Conservation (phyloP, 768 basidiomycete species). For the Chalciporus piperatus region DNA sequence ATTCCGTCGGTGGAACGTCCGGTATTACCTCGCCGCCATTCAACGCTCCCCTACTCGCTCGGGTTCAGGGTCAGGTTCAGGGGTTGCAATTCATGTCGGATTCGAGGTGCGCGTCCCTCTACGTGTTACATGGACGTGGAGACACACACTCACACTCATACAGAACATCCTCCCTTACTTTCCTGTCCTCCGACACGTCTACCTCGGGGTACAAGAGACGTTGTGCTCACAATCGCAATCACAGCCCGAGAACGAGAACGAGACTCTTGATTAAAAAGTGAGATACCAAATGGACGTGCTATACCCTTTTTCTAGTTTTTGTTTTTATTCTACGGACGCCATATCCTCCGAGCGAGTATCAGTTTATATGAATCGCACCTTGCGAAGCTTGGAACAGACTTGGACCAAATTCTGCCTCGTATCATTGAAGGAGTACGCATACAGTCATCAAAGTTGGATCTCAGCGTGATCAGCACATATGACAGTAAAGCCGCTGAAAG, state of each 20-base stretch:
- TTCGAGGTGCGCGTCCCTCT: constrained; percentile 49
- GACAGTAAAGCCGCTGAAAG: too few species aligned
- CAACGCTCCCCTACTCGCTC: constrained; percentile 14
- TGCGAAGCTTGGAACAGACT: too few species aligned
- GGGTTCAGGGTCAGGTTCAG: constrained; percentile 3
- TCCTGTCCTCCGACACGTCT: constrained; percentile 56
- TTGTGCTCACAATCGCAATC: constrained; percentile 24
- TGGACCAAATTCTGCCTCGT: too few species aligned
- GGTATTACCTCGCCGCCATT: constrained; percentile 61
- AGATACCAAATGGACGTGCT: too few species aligned
- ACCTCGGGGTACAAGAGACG: constrained; percentile 54
- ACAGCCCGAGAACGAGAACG: background rate
- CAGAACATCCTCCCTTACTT: constrained; percentile 68
- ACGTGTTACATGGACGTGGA: background rate
- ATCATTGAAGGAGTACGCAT: too few species aligned
- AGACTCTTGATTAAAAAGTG: background rate
- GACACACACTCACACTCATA: background rate
- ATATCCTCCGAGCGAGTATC: too few species aligned
- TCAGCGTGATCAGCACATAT: too few species aligned
- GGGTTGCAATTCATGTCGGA: constrained; percentile 47
- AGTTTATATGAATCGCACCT: too few species aligned
- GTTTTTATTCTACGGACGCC: too few species aligned
- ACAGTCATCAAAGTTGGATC: too few species aligned
- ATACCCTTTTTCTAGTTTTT: too few species aligned
- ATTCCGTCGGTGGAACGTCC: constrained; percentile 65